Conservation (phyloP, 2,329 filamentous ascomycete genomes). For the Aureobasidium namibiae region DNA sequence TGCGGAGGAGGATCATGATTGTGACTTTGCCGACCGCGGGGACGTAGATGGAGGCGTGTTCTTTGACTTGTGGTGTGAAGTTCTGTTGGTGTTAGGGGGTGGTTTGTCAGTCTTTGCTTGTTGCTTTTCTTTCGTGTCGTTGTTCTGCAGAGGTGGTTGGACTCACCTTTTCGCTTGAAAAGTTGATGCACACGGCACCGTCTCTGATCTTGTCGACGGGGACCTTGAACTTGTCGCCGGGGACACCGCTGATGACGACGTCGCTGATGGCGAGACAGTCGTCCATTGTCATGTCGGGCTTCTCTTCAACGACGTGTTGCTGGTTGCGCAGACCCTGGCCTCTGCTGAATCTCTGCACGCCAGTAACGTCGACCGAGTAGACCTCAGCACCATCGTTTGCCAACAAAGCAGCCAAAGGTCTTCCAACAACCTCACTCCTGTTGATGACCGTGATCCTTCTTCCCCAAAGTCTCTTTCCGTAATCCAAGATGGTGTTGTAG, state of each 20-base stretch:
- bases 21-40: constrained; percentile 97
- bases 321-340: constrained; percentile 78
- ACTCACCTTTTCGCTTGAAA: constrained; percentile 73
- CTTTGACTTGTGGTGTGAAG: constrained; percentile 82
- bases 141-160: background rate
- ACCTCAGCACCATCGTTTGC: constrained; percentile 95
- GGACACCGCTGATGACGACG: constrained; percentile 90
- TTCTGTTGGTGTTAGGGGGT: constrained; percentile 44
- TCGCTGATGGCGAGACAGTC: constrained; percentile 82
- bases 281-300: constrained; percentile 69
- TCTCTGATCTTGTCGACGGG: constrained; percentile 74
- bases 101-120: background rate
- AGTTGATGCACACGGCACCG: constrained; percentile 97
- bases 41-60: constrained; percentile 94
- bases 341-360: constrained; percentile 85
- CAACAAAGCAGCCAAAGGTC: constrained; percentile 82
- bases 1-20: constrained; percentile 82
- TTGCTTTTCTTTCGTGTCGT: background rate
- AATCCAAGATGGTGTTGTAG: constrained; percentile 89
- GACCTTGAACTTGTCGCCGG: constrained; percentile 81
- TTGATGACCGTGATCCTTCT: constrained; percentile 96
- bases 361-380: constrained; percentile 87
- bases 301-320: constrained; percentile 79
- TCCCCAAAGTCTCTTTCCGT: constrained; percentile 87
- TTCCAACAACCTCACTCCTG: constrained; percentile 87